These are phyloP conservation scores for Lagenidium sp. DNA, from an alignment of 352 stramenopile species.

Conservation along the genomic window DNA sequence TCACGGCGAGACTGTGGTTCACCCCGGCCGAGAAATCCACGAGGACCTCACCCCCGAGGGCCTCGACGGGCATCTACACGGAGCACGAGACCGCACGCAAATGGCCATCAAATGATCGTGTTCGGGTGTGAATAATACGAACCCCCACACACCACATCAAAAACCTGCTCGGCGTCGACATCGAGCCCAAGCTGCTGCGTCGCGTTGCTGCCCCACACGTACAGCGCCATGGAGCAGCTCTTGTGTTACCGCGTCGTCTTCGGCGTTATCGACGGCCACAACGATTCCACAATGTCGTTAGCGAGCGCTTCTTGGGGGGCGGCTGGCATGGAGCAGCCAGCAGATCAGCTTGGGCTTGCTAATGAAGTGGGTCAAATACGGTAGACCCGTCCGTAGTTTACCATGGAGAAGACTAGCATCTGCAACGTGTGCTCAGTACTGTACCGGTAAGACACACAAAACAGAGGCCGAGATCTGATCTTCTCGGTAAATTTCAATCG, in stretches of 20 bases:
- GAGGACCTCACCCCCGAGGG: constrained; percentile 45
- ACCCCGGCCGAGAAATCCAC: constrained; percentile 68
- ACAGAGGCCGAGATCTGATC: no score
- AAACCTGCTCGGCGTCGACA: constrained; percentile 34
- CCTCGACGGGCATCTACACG: constrained; percentile 35
- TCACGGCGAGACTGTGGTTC: constrained; percentile 66
- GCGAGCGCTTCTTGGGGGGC: neutral
- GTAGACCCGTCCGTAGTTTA: no score
- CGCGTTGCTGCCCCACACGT: constrained; percentile 64
- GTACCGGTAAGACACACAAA: no score
- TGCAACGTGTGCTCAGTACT: no score
- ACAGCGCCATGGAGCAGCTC: constrained; percentile 62
- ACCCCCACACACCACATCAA: constrained; percentile 41
- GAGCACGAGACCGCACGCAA: no score
- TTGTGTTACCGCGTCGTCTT: no score
- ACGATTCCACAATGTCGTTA: no score
- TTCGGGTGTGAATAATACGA: no score
- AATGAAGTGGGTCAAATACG: no score
- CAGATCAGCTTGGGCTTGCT: neutral
- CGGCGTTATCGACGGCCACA: no score
- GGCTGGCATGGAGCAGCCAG: neutral
- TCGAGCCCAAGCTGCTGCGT: constrained; percentile 65
- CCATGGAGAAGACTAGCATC: neutral
- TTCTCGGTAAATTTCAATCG: no score
- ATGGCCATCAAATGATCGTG: no score